Evolutionary conservation across 1,284 basidiomycete genomes (phyloP).

Genomic region (Melanopsichium pennsylvanicum): DNA sequence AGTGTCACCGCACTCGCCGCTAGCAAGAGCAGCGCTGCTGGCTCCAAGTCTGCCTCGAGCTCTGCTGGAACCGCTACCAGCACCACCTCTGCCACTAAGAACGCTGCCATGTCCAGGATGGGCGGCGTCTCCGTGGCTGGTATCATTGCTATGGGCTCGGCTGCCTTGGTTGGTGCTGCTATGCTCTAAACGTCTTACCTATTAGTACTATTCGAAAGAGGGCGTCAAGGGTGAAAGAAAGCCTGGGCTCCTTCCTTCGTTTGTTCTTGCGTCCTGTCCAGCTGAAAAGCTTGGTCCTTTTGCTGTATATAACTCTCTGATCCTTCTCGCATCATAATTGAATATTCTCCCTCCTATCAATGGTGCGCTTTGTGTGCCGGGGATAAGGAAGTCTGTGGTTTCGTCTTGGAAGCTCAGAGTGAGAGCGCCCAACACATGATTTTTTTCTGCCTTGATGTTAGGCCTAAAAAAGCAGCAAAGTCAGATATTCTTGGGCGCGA

Average conservation of each 20-base stretch:
- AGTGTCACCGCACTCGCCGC: slow-evolving; percentile 38
- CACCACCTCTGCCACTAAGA: slow-evolving; percentile 4
- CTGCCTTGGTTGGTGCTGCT: slow-evolving; percentile 28
- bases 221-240: no score
- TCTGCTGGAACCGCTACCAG: slow-evolving; percentile 6
- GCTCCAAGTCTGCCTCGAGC: slow-evolving; percentile 11
- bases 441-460: no score
- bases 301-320: background rate
- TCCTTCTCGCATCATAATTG: no score
- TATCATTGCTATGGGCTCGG: slow-evolving; percentile 31
- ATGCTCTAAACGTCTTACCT: slow-evolving; percentile 17
- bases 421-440: no score
- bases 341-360: background rate
- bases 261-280: background rate
- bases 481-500: no score
- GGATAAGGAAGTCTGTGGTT: no score
- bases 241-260: no score
- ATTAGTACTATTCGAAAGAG: no score
- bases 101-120: slow-evolving; percentile 11
- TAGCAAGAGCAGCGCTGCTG: slow-evolving; percentile 28
- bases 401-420: no score
- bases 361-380: no score
- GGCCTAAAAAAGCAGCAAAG: background rate
- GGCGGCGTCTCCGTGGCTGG: slow-evolving; percentile 20
- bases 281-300: no score